Evolutionary conservation across 2,329 filamentous ascomycete species (phyloP).

Genomic region (Fusarium musae): DNA sequence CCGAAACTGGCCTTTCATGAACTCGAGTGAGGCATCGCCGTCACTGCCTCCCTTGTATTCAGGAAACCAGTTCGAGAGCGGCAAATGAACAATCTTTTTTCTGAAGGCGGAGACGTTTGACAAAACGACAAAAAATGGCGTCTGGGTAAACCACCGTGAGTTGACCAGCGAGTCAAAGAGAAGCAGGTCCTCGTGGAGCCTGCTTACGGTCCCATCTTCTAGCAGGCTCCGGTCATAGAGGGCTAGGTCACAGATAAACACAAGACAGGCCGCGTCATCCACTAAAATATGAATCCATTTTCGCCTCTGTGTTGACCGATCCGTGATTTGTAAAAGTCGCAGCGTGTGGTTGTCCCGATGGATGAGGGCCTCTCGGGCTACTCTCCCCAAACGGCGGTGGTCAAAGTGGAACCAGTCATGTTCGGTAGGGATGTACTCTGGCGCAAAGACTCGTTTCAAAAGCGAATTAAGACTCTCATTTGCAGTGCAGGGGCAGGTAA

Average conservation of each 20-base stretch:
- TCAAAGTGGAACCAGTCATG: neutral
- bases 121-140: neutral
- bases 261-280: neutral
- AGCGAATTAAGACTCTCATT: neutral
- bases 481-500: neutral
- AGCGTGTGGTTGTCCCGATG: neutral
- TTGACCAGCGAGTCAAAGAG: neutral
- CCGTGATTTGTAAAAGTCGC: neutral
- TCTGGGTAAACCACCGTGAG: neutral
- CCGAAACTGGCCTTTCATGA: neutral
- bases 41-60: neutral
- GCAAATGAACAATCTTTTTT: neutral
- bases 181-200: neutral
- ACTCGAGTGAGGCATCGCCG: neutral
- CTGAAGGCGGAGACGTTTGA: rapidly evolving
- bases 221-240: neutral
- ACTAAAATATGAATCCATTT: neutral
- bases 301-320: neutral
- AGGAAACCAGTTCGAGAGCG: neutral
- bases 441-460: neutral
- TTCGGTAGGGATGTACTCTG: neutral
- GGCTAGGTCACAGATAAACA: neutral
- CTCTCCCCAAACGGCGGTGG: neutral
- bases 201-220: neutral
- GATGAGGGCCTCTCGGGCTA: neutral